Base-by-base conservation (phyloP, 768 basidiomycete genomes). In the Clitopilus passeckerianus region DNA sequence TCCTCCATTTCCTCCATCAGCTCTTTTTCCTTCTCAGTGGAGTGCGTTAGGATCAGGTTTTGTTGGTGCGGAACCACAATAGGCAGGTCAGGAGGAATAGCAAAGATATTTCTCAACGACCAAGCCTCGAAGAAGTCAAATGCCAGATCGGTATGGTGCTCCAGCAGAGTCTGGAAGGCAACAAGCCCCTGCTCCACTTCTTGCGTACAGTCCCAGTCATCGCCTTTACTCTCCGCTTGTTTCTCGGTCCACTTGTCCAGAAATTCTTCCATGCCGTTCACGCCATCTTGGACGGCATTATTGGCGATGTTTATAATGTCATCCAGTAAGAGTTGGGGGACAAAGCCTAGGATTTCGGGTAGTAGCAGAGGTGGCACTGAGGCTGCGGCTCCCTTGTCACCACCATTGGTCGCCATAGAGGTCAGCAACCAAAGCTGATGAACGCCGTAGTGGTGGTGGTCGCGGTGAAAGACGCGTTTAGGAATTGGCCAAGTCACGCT, bases 111-210 rank as follows among this genome's bases (percentile, higher is more conserved):
- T 43, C 93, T 78, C 67, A 94, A 71, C 10, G 86, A 87, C 93
- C 94, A 96, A 0, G 86, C 87, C 72, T 94, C 93, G 65, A 97
- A 91, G 68, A 89, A 90, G 70, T 97, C 94, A 60, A 95, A 92
- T 0, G 93, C 94, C 50, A 92, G 81, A 67, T 97, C 94, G 46
- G 91, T 87, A 64, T 95, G 93, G 57, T 86, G 86, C 67, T 95
- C 91, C 14, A 97, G 79, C 46, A 95, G 79, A 0, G 94, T 95
- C 70, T 95, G 91, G 63, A 96, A 92, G 22, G 90, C 82, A 54
- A 92, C 88, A 1, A 94, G 73, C 1, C 93, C 93, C 73, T 92
- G 85, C 64, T 89, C 86, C 20, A 90, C 79, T 61, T 91, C 89
- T 59, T 87, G 83, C 10, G 78, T 86, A 66, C 79, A 82, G 60